These are phyloP conservation scores for Rhizoctonia solani DNA, from an alignment of 1,284 basidiomycete species.

Conservation along the genomic window DNA sequence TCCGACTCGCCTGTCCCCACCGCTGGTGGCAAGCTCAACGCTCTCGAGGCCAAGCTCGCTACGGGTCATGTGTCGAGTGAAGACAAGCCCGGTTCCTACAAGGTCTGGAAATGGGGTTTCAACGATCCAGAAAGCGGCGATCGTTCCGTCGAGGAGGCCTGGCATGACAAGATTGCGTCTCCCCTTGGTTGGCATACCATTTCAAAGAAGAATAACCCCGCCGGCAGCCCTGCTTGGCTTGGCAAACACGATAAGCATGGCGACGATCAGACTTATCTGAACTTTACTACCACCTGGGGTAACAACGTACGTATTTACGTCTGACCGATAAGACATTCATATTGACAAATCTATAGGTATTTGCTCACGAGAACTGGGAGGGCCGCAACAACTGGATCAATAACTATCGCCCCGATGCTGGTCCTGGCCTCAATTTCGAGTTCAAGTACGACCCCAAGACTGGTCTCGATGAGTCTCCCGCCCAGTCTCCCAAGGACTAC, in stretches of 20 bases:
- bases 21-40: conserved; percentile 45
- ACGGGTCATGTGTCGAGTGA: conserved; percentile 42
- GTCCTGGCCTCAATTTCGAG: conserved; percentile 62
- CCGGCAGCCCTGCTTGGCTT: conserved; percentile 38
- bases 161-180: conserved; percentile 72
- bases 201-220: conserved; percentile 58
- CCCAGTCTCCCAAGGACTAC: conserved; percentile 75
- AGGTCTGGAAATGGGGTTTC: conserved; percentile 72
- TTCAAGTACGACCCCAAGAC: conserved; percentile 67
- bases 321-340: background rate
- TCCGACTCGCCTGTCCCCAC: conserved; percentile 57
- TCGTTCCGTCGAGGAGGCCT: conserved; percentile 61
- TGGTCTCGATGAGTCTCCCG: conserved; percentile 56
- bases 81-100: conserved; percentile 58
- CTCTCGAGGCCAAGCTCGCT: conserved; percentile 43
- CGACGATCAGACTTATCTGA: conserved; percentile 50
- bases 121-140: conserved; percentile 73
- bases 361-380: conserved; percentile 89
- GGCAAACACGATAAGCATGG: conserved; percentile 37
- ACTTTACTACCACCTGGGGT: conserved; percentile 82
- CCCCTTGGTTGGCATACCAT: conserved; percentile 85
- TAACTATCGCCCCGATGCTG: conserved; percentile 80
- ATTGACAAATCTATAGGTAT: conserved; percentile 51
- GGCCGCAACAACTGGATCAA: conserved; percentile 73
- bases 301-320: conserved; percentile 68